phyloP scores from a whole-genome alignment of 495 filamentous ascomycete species.

The Penicillium bialowiezense region DNA sequence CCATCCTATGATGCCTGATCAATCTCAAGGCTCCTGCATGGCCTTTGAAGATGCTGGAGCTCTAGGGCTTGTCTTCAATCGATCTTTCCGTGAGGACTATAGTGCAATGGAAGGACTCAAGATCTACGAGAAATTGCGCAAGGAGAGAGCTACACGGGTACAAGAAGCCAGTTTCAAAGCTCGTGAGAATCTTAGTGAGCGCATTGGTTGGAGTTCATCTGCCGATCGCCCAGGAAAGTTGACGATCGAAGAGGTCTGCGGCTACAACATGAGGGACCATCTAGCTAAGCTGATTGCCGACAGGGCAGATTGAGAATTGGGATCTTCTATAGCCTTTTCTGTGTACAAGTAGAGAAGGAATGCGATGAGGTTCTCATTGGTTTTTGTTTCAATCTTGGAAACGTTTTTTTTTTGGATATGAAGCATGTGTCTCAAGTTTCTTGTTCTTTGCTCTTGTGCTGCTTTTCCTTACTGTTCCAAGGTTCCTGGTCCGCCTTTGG shows the following conservation, averaged over 20 bases:
- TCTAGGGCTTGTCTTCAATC: slow-evolving; percentile 32
- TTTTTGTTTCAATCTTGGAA: no score
- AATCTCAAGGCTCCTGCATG: slow-evolving; percentile 36
- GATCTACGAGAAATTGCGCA: slow-evolving; percentile 41
- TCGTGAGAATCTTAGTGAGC: slow-evolving; percentile 26
- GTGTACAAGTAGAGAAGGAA: no score
- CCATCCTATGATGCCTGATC: slow-evolving; percentile 52
- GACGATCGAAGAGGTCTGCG: slow-evolving; percentile 33
- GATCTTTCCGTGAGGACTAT: slow-evolving; percentile 24
- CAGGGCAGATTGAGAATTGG: no score
- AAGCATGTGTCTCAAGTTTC: no score
- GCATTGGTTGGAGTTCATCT: slow-evolving; percentile 26
- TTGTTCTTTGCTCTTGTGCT: no score
- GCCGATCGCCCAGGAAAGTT: slow-evolving; percentile 22
- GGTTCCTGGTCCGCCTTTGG: no score
- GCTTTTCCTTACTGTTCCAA: no score
- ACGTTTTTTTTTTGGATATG: no score
- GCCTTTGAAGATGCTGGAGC: slow-evolving; percentile 42
- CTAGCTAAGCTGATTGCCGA: slow-evolving; percentile 11
- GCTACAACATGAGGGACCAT: slow-evolving; percentile 25
- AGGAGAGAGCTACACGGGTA: slow-evolving; percentile 34
- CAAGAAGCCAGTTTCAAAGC: slow-evolving; percentile 36
- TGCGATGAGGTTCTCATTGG: no score
- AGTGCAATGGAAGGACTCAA: slow-evolving; percentile 23
- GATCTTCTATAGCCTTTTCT: no score